Evolutionary conservation across 2,329 filamentous ascomycete genomes (phyloP).

Genomic region (Penicillium corylophilum): DNA sequence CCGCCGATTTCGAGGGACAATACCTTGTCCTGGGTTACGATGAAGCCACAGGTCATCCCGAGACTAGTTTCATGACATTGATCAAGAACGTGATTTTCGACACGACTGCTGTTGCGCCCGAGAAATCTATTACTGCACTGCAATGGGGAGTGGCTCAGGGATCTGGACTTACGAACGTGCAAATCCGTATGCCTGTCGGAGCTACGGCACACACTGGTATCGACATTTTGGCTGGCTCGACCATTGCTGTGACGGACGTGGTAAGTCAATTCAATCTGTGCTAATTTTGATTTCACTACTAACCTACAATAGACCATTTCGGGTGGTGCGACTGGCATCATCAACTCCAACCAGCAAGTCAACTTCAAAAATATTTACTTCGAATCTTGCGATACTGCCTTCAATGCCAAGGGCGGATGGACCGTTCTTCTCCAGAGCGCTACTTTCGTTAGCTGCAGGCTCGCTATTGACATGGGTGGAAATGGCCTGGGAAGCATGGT

Average conservation of each 20-base stretch:
- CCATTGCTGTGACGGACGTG: conserved; percentile 29
- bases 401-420: conserved; percentile 40
- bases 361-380: conserved; percentile 54
- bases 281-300: not conserved
- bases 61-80: conserved; percentile 33
- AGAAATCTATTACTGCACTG: conserved; percentile 25
- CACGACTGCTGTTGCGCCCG: conserved; percentile 22
- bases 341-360: conserved; percentile 33
- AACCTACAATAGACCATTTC: conserved; percentile 21
- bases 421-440: conserved; percentile 28
- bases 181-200: conserved; percentile 33
- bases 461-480: conserved; percentile 30
- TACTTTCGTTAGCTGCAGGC: conserved; percentile 28
- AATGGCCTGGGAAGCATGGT: conserved; percentile 28
- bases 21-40: conserved; percentile 31
- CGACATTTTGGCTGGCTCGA: conserved; percentile 24
- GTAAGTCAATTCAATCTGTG: conserved; percentile 10
- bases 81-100: conserved; percentile 36
- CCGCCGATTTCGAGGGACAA: conserved; percentile 24
- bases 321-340: conserved; percentile 30
- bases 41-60: conserved; percentile 19
- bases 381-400: conserved; percentile 57
- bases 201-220: conserved; percentile 31
- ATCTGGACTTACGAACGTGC: conserved; percentile 32
- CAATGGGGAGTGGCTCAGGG: conserved; percentile 39